These are phyloP conservation scores for Talaromyces piceae DNA, from an alignment of 2,329 filamentous ascomycete genomes.

Conservation along the genomic window DNA sequence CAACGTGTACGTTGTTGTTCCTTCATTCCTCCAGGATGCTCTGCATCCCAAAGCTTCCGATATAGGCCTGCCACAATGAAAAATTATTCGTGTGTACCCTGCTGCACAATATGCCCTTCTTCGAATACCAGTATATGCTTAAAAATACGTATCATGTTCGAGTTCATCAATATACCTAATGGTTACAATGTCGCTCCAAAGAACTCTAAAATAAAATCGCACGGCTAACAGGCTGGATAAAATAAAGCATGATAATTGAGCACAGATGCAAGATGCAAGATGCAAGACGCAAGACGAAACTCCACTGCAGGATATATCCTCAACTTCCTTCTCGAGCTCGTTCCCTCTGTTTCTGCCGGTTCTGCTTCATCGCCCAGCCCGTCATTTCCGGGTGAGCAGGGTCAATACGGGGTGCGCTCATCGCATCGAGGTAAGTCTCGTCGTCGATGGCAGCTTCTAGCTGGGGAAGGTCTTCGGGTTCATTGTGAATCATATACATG, in stretches of 20 bases:
- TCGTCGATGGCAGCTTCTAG: slow-evolving; percentile 51
- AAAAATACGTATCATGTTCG: too few relatives aligned
- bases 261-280: neutral
- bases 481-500: slow-evolving; percentile 57
- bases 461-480: slow-evolving; percentile 37
- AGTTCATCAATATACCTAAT: too few relatives aligned
- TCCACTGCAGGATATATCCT: neutral
- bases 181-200: neutral
- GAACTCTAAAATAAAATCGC: neutral
- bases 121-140: too few relatives aligned
- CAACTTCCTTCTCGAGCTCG: slow-evolving; percentile 9
- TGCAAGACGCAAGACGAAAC: neutral
- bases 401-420: slow-evolving; percentile 49
- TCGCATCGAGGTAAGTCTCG: slow-evolving; percentile 55
- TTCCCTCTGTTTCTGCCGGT: slow-evolving; percentile 31
- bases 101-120: too few relatives aligned
- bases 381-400: slow-evolving; percentile 36
- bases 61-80: too few relatives aligned
- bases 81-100: too few relatives aligned
- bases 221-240: neutral
- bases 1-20: too few relatives aligned
- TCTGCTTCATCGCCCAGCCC: slow-evolving; percentile 39
- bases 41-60: too few relatives aligned
- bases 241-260: neutral
- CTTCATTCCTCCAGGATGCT: too few relatives aligned